Evolutionary conservation across 2,329 filamentous ascomycete genomes (phyloP), one percentile per base, ranked within the genome.

Genomic region (Xylariaceae sp.): DNA sequence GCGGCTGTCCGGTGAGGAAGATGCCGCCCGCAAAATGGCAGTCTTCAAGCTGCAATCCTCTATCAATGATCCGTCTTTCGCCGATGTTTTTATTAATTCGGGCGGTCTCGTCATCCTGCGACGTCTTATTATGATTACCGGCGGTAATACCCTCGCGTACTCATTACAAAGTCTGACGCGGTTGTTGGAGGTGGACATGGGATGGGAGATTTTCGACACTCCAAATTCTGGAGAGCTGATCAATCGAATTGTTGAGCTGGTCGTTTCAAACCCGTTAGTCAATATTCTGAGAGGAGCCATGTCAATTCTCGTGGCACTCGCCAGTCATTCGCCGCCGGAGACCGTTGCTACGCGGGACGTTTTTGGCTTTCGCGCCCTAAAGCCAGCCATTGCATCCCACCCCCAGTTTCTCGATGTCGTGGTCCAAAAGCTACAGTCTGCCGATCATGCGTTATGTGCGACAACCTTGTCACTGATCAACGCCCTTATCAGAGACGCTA

Each of bases 201-300:
- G 94, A 60, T 99, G 94, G 94, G 92, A 97, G 64, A 85, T 89
- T 62, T 89, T 92, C 69, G 86, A 89, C 69, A 80, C 81, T 1
- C 75, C 81, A 15, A 77, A 79, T 4, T 78, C 84, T 13, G 81
- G 85, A 60, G 88, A 90, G 68, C 78, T 93, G 54, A 85, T 88
- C 48, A 85, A 88, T 74, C 79, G 84, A 79, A 86, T 96, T 62
- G 92, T 97, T 68, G 89, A 97, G 74, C 82, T 99, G 55, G 91
- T 97, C 63, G 93, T 97, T 68, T 93, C 87, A 37, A 94, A 97
- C 73, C 94, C 93, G 23, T 83, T 99, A 62, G 94, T 99, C 75
- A 99, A 99, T 73, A 97, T 97, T 71, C 85, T 99, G 61, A 86
- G 94, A 64, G 94, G 94, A 69, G 93, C 93, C 70, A 96, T 99